Conservation (phyloP, 306 rosid genomes). For the Gleditsia sinensis region DNA sequence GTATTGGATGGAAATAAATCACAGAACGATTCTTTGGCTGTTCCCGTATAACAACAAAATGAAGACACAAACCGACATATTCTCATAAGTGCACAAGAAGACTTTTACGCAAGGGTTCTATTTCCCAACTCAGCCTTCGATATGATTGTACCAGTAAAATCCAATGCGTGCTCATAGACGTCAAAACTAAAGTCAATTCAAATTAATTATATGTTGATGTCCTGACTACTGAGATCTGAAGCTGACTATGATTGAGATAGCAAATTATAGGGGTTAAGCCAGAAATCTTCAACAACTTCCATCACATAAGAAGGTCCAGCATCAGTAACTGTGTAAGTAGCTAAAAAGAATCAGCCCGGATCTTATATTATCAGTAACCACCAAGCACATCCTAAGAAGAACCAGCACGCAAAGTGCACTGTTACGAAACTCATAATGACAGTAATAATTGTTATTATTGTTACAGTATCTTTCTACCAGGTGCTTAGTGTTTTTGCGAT, state of each 20-base stretch:
- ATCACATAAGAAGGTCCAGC: conserved; percentile 11
- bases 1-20: conserved; percentile 12
- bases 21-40: conserved; percentile 8
- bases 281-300: conserved; percentile 8
- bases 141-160: conserved; percentile 4
- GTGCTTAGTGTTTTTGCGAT: neutral
- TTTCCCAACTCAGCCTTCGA: conserved; percentile 4
- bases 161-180: conserved; percentile 4
- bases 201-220: conserved; percentile 22
- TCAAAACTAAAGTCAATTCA: conserved; percentile 21
- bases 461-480: neutral
- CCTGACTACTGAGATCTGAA: conserved; percentile 3
- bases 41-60: conserved; percentile 2
- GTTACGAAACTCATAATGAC: neutral
- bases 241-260: conserved; percentile 15
- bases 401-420: neutral
- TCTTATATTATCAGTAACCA: conserved; percentile 5
- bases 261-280: conserved; percentile 1
- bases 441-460: neutral
- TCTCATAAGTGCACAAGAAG: conserved; percentile 8
- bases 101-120: neutral
- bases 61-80: conserved; percentile 18
- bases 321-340: conserved; percentile 6
- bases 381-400: conserved; percentile 1
- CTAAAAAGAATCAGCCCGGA: neutral